phyloP scores from a whole-genome alignment of 2,329 filamentous ascomycete species.

The Hymenoscyphus infarciens region DNA sequence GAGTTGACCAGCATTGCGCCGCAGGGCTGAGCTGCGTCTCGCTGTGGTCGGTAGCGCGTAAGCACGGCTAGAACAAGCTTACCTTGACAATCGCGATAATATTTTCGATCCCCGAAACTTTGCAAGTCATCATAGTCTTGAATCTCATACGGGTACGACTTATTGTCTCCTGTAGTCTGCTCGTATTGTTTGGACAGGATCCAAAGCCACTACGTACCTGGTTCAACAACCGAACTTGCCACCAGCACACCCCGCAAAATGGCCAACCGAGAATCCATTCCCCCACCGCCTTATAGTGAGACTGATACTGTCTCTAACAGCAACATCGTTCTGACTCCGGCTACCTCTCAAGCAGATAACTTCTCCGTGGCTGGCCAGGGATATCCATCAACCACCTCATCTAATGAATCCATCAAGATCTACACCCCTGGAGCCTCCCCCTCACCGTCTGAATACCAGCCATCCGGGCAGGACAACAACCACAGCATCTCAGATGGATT shows the following conservation, averaged over 20 bases:
- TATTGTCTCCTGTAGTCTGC: not conserved
- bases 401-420: slow-evolving; percentile 23
- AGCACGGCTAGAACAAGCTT: not conserved
- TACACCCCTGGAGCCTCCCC: slow-evolving; percentile 30
- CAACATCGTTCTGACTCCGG: slow-evolving; percentile 26
- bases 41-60: not conserved
- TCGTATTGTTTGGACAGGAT: not conserved
- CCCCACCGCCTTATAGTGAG: slow-evolving; percentile 56
- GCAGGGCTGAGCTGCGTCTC: not conserved
- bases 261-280: slow-evolving; percentile 24
- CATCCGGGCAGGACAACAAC: slow-evolving; percentile 16
- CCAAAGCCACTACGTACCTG: too few relatives aligned
- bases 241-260: not conserved
- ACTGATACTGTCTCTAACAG: slow-evolving; percentile 47
- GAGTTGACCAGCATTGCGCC: not conserved
- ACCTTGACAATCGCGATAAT: not conserved
- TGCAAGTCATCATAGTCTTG: not conserved
- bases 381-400: slow-evolving; percentile 23
- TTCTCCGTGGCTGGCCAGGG: slow-evolving; percentile 32
- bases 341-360: slow-evolving; percentile 36
- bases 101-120: slow-evolving; percentile 1
- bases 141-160: not conserved
- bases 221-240: not conserved
- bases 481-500: slow-evolving; percentile 18
- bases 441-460: slow-evolving; percentile 22